phyloP scores from a whole-genome alignment of 148 eudicot genomes.

The Arbutus unedo region DNA sequence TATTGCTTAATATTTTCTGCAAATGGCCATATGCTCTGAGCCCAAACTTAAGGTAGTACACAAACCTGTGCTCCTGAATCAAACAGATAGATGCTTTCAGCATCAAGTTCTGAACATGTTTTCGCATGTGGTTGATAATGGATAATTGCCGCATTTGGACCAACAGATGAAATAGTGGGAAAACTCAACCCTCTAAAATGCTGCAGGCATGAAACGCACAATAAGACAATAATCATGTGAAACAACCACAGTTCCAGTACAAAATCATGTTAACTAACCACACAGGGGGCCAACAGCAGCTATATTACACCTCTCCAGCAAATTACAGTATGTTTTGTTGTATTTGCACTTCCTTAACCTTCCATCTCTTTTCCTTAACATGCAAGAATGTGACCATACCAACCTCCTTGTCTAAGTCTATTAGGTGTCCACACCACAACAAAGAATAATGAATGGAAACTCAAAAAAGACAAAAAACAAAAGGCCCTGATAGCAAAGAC shows the following conservation, averaged over 20 bases:
- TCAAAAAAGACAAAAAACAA: background rate
- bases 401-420: conserved; percentile 2
- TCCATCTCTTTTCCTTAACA: background rate
- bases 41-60: conserved; percentile 16
- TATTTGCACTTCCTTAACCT: background rate
- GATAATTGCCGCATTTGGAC: conserved; percentile 89
- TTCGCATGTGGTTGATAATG: conserved; percentile 76
- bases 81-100: conserved; percentile 73
- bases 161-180: conserved; percentile 93
- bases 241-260: background rate
- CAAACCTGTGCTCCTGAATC: conserved; percentile 98
- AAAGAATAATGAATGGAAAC: background rate
- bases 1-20: background rate
- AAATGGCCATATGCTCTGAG: background rate
- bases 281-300: background rate
- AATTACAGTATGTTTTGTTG: background rate
- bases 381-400: background rate
- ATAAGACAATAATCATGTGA: conserved; percentile 4
- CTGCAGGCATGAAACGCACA: conserved; percentile 35
- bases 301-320: background rate
- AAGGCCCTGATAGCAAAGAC: background rate
- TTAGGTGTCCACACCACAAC: background rate
- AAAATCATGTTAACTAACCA: background rate
- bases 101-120: conserved; percentile 87
- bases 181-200: conserved; percentile 92